Evolutionary conservation across 352 stramenopile species (phyloP).

Genomic region (Halophytophthora polymorphica): DNA sequence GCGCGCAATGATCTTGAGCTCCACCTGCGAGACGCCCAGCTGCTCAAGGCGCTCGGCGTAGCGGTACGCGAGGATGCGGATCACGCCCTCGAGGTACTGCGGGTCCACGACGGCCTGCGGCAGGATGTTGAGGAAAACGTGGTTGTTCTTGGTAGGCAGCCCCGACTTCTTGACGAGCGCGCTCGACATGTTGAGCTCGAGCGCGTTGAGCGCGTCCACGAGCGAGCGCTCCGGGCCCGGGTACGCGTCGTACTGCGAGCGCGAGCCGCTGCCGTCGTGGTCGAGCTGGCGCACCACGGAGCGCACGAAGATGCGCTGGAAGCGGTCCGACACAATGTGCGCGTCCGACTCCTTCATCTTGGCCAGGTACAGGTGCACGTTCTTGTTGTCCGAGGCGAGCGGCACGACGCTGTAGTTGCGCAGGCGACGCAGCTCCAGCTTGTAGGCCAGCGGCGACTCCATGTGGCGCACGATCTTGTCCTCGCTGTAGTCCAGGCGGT

Average conservation of each 20-base stretch:
- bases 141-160: slow-evolving; percentile 93
- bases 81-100: slow-evolving; percentile 95
- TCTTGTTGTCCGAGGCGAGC: slow-evolving; percentile 92
- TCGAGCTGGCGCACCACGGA: slow-evolving; percentile 92
- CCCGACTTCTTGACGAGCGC: slow-evolving; percentile 77
- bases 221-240: slow-evolving; percentile 95
- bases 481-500: slow-evolving; percentile 92
- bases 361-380: slow-evolving; percentile 98
- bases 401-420: slow-evolving; percentile 97
- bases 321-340: slow-evolving; percentile 83
- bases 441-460: slow-evolving; percentile 96
- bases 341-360: slow-evolving; percentile 86
- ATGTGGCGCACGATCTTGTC: slow-evolving; percentile 98
- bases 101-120: slow-evolving; percentile 93
- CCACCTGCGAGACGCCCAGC: slow-evolving; percentile 94
- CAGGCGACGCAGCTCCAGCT: slow-evolving; percentile 97
- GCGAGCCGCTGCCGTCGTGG: slow-evolving; percentile 62
- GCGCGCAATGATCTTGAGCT: slow-evolving; percentile 95
- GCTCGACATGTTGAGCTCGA: slow-evolving; percentile 96
- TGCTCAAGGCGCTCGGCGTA: slow-evolving; percentile 89
- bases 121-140: slow-evolving; percentile 99
- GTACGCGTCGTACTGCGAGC: slow-evolving; percentile 88
- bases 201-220: slow-evolving; percentile 97
- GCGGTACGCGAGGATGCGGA: slow-evolving; percentile 86
- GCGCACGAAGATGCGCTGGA: slow-evolving; percentile 95